These are phyloP conservation scores for Purpureocillium takamizusanense DNA, from an alignment of 2,329 filamentous ascomycete genomes.

Conservation along the genomic window DNA sequence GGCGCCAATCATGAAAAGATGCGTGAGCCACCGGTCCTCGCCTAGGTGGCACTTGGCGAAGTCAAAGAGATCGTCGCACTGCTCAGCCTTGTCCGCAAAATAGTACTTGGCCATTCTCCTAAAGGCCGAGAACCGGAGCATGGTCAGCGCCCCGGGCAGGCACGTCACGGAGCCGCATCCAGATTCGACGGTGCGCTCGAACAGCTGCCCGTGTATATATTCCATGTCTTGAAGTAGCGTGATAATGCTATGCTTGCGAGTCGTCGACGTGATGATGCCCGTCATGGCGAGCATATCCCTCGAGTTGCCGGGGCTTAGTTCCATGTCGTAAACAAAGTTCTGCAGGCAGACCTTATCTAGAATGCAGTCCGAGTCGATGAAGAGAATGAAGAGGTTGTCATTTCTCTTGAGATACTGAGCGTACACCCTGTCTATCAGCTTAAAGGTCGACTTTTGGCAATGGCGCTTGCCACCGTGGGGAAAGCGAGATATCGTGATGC, in stretches of 20 bases:
- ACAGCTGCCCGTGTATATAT: slow-evolving; percentile 93
- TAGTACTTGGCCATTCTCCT: slow-evolving; percentile 97
- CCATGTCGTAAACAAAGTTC: slow-evolving; percentile 99
- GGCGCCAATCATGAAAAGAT: slow-evolving; percentile 97
- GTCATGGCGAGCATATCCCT: slow-evolving; percentile 96
- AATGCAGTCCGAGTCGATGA: slow-evolving; percentile 96
- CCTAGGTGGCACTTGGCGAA: slow-evolving; percentile 93
- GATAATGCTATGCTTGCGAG: slow-evolving; percentile 77
- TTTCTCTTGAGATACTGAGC: slow-evolving; percentile 76
- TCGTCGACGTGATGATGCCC: slow-evolving; percentile 91
- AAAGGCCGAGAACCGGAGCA: slow-evolving; percentile 93
- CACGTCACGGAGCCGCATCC: slow-evolving; percentile 92
- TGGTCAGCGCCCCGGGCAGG: slow-evolving; percentile 88
- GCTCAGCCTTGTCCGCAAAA: slow-evolving; percentile 92
- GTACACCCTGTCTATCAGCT: slow-evolving; percentile 89
- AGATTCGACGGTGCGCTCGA: slow-evolving; percentile 91
- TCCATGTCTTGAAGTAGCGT: slow-evolving; percentile 96
- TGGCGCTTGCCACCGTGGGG: slow-evolving; percentile 88
- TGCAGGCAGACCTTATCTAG: slow-evolving; percentile 85
- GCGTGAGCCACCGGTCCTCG: slow-evolving; percentile 93
- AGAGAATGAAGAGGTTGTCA: slow-evolving; percentile 89
- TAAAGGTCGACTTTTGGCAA: slow-evolving; percentile 89
- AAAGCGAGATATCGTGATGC: slow-evolving; percentile 87
- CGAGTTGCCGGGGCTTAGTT: slow-evolving; percentile 85
- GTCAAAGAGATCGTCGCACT: slow-evolving; percentile 92